These are phyloP conservation scores for Penicillium sp. DNA, from an alignment of 2,329 filamentous ascomycete species.

Conservation along the genomic window DNA sequence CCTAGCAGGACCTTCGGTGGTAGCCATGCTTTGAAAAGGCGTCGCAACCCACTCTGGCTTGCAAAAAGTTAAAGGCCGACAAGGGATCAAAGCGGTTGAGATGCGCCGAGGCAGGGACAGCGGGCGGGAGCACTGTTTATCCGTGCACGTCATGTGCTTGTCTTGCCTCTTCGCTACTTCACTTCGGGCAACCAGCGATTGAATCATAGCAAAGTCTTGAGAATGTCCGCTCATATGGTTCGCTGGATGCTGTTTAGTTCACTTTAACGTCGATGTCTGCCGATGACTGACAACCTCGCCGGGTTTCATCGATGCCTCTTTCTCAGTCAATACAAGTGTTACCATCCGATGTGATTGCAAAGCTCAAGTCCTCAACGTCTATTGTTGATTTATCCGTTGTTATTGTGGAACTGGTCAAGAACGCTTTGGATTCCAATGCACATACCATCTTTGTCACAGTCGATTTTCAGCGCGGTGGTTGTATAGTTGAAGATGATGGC, in stretches of 20 bases:
- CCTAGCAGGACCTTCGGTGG: slow-evolving; percentile 39
- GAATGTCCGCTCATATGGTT: not conserved
- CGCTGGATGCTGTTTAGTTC: not conserved
- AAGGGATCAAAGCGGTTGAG: slow-evolving; percentile 5
- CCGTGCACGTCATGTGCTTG: slow-evolving; percentile 26
- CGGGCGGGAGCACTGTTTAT: slow-evolving; percentile 25
- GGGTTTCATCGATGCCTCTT: slow-evolving; percentile 23
- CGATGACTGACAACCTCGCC: not conserved
- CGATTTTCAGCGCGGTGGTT: slow-evolving; percentile 75
- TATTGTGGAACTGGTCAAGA: slow-evolving; percentile 72
- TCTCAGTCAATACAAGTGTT: slow-evolving; percentile 58
- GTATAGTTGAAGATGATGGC: slow-evolving; percentile 83
- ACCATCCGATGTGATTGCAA: slow-evolving; percentile 69
- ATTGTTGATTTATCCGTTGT: slow-evolving; percentile 75
- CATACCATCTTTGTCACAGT: slow-evolving; percentile 68
- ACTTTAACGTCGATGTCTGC: not conserved
- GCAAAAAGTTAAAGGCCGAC: slow-evolving; percentile 8
- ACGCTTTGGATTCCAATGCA: slow-evolving; percentile 79
- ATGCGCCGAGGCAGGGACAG: slow-evolving; percentile 15
- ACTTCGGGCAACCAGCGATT: not conserved
- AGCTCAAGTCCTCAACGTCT: slow-evolving; percentile 81
- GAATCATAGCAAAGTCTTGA: not conserved
- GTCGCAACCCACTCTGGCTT: slow-evolving; percentile 1
- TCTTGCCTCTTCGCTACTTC: slow-evolving; percentile 8
- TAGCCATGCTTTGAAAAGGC: slow-evolving; percentile 30